Percentiles rank a stretch among this genome's conserved stretches.
Evolutionary conservation across 805 yeast genomes (phyloP).

Genomic region (Suhomyces sp.): DNA sequence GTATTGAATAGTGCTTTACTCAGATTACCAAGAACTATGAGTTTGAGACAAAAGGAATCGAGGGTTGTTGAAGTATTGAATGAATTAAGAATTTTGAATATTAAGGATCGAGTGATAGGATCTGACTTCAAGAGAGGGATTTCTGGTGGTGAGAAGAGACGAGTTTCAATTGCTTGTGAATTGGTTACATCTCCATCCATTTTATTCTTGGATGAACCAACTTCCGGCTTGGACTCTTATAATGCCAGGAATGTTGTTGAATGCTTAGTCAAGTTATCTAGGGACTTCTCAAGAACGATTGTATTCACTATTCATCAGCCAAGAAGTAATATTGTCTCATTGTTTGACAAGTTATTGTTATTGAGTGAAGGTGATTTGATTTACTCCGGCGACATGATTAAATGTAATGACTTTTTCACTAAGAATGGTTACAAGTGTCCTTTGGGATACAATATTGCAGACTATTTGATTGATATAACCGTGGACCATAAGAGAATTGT

Average conservation of each 20-base stretch:
- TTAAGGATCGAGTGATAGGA: constrained; percentile 85
- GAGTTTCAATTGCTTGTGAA: constrained; percentile 93
- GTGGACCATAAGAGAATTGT: constrained; percentile 52
- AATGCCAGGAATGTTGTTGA: constrained; percentile 92
- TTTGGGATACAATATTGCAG: constrained; percentile 88
- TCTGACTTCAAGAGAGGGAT: constrained; percentile 88
- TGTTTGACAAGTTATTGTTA: constrained; percentile 79
- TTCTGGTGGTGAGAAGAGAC: constrained; percentile 87
- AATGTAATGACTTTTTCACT: constrained; percentile 73
- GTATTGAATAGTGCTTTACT: constrained; percentile 88
- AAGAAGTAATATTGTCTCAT: constrained; percentile 88
- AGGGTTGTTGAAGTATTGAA: constrained; percentile 82
- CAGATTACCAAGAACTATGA: constrained; percentile 80
- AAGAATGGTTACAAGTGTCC: constrained; percentile 82
- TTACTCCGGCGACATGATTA: constrained; percentile 81
- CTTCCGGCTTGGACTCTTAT: constrained; percentile 92
- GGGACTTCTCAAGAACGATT: constrained; percentile 80
- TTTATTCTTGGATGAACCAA: constrained; percentile 85
- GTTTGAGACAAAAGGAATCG: constrained; percentile 65
- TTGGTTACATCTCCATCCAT: constrained; percentile 85
- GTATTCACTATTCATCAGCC: constrained; percentile 97
- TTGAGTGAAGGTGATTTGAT: constrained; percentile 83
- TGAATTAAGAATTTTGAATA: constrained; percentile 79
- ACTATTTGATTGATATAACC: constrained; percentile 86
- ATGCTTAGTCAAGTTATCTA: constrained; percentile 74